Conservation (phyloP, 2,329 filamentous ascomycete genomes). For the Gnomoniopsis sp. region DNA sequence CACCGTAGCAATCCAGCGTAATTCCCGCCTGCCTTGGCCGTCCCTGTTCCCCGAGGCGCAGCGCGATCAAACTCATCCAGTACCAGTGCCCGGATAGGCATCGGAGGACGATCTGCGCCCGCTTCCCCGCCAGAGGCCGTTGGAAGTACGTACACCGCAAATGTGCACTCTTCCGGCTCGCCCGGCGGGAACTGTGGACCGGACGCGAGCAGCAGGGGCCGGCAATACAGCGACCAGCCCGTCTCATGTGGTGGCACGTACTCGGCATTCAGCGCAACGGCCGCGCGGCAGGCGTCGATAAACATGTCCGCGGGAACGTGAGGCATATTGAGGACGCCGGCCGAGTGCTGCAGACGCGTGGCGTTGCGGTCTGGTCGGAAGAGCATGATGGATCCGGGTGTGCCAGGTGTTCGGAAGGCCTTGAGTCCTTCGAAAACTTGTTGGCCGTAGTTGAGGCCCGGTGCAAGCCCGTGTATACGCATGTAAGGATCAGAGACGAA, state of each 20-base stretch:
- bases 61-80: constrained; percentile 68
- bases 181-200: constrained; percentile 60
- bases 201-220: constrained; percentile 62
- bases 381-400: constrained; percentile 47
- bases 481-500: not conserved
- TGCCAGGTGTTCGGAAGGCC: not conserved
- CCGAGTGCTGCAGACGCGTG: constrained; percentile 59
- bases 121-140: constrained; percentile 58
- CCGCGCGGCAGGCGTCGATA: constrained; percentile 54
- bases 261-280: constrained; percentile 62
- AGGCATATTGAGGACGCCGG: constrained; percentile 61
- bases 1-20: constrained; percentile 65
- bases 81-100: constrained; percentile 55
- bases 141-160: constrained; percentile 60
- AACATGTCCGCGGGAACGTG: constrained; percentile 58
- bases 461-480: not conserved
- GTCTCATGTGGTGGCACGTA: constrained; percentile 63
- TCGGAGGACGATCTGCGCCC: not conserved
- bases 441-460: constrained; percentile 1
- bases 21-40: constrained; percentile 67
- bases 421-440: not conserved
- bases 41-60: constrained; percentile 63
- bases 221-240: constrained; percentile 64
- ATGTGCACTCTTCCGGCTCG: constrained; percentile 63
- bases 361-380: constrained; percentile 64